Evolutionary conservation across 179 eudicot genomes (phyloP).

Genomic region (Carnegiea gigantea): DNA sequence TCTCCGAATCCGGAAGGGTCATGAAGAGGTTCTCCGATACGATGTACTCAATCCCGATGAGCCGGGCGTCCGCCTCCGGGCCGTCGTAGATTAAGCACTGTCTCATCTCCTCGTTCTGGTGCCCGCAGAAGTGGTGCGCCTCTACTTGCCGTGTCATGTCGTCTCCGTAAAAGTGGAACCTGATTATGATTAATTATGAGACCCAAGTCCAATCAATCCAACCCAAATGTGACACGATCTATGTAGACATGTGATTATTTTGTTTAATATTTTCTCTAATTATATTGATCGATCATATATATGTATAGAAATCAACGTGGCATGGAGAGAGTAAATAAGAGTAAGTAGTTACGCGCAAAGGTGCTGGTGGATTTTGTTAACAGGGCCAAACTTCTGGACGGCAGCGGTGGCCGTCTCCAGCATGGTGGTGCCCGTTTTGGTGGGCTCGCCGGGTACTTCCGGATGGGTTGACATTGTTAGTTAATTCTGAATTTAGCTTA

Average conservation of each 20-base stretch:
- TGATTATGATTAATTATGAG: slow-evolving; percentile 5
- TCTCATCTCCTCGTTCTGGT: slow-evolving; percentile 82
- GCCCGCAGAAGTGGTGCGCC: slow-evolving; percentile 95
- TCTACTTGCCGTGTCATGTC: slow-evolving; percentile 95
- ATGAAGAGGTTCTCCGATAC: slow-evolving; percentile 68
- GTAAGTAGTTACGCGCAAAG: slow-evolving; percentile 69
- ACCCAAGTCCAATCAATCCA: too few species aligned
- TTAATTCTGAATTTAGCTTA: background rate
- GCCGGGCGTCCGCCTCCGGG: slow-evolving; percentile 58
- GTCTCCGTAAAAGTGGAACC: slow-evolving; percentile 79
- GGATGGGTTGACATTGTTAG: slow-evolving; percentile 41
- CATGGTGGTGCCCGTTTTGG: slow-evolving; percentile 51
- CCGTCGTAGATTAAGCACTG: slow-evolving; percentile 89
- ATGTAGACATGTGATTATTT: too few species aligned
- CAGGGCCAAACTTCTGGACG: slow-evolving; percentile 73
- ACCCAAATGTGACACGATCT: too few species aligned
- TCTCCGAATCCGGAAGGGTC: slow-evolving; percentile 73
- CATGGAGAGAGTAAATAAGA: too few species aligned
- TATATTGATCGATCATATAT: too few species aligned
- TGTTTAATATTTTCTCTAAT: too few species aligned
- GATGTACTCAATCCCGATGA: slow-evolving; percentile 87
- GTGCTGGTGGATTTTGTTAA: slow-evolving; percentile 88
- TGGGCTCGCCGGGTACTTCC: slow-evolving; percentile 71
- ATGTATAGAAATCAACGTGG: too few species aligned
- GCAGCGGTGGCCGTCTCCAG: slow-evolving; percentile 69